Conservation (phyloP, 2,329 filamentous ascomycete species). For the Nigrograna mackinnonii region DNA sequence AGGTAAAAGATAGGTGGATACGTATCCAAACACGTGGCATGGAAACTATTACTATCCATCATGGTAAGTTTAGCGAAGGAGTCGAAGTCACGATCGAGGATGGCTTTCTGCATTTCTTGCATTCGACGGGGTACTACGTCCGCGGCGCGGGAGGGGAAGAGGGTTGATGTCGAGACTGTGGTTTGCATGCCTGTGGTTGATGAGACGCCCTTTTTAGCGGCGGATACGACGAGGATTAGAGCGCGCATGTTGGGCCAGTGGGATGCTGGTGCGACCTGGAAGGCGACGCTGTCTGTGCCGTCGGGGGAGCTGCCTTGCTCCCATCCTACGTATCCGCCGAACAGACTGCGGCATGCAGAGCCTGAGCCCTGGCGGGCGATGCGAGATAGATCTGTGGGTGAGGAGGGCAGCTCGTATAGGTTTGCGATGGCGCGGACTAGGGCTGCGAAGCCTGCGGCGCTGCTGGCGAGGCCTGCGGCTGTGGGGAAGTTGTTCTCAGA, state of each 20-base stretch:
- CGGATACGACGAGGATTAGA: conserved; percentile 85
- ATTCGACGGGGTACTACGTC: conserved; percentile 82
- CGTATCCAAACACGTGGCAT: conserved; percentile 91
- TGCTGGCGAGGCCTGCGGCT: conserved; percentile 78
- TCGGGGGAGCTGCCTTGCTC: conserved; percentile 75
- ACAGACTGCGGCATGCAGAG: conserved; percentile 89
- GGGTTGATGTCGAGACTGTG: conserved; percentile 86
- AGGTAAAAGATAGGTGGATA: conserved; percentile 98
- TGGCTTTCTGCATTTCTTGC: conserved; percentile 81
- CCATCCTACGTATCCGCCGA: conserved; percentile 97
- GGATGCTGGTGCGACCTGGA: conserved; percentile 81
- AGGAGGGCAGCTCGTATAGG: conserved; percentile 82
- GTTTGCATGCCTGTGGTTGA: conserved; percentile 96
- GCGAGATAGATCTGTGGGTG: conserved; percentile 79
- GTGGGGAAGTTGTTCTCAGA: conserved; percentile 99
- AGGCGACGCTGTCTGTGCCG: conserved; percentile 84
- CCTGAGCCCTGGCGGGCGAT: conserved; percentile 94
- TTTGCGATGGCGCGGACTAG: conserved; percentile 84
- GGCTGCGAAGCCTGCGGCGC: conserved; percentile 68
- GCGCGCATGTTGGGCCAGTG: conserved; percentile 98
- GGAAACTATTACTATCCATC: conserved; percentile 96
- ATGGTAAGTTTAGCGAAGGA: conserved; percentile 89
- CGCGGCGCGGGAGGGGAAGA: conserved; percentile 78
- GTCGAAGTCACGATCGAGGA: conserved; percentile 78
- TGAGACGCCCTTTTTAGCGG: conserved; percentile 93